Evolutionary conservation across 305 asterid genomes (phyloP).

Genomic region (Fraxinus platypoda): DNA sequence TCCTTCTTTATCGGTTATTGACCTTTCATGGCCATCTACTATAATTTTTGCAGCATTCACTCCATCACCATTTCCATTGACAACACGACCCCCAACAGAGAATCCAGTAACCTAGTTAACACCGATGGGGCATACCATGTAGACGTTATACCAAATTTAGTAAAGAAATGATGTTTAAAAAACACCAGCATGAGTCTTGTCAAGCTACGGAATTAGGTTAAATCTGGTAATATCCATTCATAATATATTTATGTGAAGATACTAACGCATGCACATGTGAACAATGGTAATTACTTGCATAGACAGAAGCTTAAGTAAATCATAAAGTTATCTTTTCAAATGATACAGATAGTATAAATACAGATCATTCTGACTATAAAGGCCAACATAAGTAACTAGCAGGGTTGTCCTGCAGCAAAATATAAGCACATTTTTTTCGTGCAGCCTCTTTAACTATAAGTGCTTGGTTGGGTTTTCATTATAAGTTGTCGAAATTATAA

Average conservation of each 20-base stretch:
- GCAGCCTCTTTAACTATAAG: not conserved
- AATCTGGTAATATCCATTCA: not conserved
- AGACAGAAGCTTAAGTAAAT: not conserved
- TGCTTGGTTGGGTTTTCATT: not conserved
- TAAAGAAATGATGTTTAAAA: conserved; percentile 9
- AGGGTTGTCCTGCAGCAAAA: not conserved
- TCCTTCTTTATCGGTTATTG: conserved; percentile 77
- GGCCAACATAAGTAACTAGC: not conserved
- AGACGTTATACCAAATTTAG: conserved; percentile 5
- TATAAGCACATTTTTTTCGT: not conserved
- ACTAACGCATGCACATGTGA: not conserved
- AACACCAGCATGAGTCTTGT: not conserved
- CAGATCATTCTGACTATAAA: not conserved
- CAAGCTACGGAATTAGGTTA: conserved; percentile 8
- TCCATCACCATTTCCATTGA: conserved; percentile 80
- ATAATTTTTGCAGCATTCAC: conserved; percentile 64
- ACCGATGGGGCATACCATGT: conserved; percentile 15
- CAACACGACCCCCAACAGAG: conserved; percentile 97
- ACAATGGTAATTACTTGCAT: not conserved
- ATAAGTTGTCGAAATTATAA: not conserved
- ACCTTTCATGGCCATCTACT: conserved; percentile 84
- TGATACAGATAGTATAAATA: not conserved
- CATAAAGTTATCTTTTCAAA: not conserved
- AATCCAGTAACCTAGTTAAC: conserved; percentile 85
- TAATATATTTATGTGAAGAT: not conserved